Base-by-base conservation (phyloP, 768 basidiomycete species). In the Kwoniella sp. region DNA sequence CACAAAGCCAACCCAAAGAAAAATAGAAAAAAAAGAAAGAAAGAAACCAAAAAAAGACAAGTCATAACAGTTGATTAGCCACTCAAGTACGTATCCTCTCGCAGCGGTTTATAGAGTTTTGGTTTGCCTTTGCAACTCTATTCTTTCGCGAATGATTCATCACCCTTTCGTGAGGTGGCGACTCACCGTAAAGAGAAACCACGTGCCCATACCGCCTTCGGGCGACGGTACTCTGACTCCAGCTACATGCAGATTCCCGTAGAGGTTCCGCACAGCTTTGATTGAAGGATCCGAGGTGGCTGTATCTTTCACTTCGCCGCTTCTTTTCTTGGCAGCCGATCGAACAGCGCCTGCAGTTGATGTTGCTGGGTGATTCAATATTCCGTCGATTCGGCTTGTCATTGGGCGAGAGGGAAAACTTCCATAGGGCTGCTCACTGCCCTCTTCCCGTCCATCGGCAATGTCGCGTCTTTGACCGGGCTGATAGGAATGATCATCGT, bases 151-250 rank as follows among this genome's bases (percentile, higher is more conserved):
- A n/a, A n/a, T n/a, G n/a, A n/a, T n/a, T n/a, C n/a, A n/a, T n/a
- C n/a, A n/a, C n/a, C n/a, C n/a, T n/a, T n/a, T n/a, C n/a, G n/a
- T n/a, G n/a, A n/a, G n/a, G n/a, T n/a, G n/a, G n/a, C n/a, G n/a
- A 69, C 72, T 69, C 29, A 77, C 75, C 2, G 73, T 71, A 57
- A 77, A 77, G 3, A 77, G 49, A 52, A 77, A 77, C 76, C 76
- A 77, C 17, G 72, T 37, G 19, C 76, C 76, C 52, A 68, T 54
- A 19, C 65, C 68, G 10, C 71, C 73, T 33, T 68, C 71, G 15
- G 67, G 65, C 19, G 69, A 67, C 4, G 65, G 60, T 3, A 74
- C 71, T 29, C 63, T 69, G 1, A 74, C 65, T 12, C 67, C 76
- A 9, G 76, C 55, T 7, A 74, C 70, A 61, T 77, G 73, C 22